Conservation (phyloP, 2,329 filamentous ascomycete genomes). For the Clonostachys rosea region DNA sequence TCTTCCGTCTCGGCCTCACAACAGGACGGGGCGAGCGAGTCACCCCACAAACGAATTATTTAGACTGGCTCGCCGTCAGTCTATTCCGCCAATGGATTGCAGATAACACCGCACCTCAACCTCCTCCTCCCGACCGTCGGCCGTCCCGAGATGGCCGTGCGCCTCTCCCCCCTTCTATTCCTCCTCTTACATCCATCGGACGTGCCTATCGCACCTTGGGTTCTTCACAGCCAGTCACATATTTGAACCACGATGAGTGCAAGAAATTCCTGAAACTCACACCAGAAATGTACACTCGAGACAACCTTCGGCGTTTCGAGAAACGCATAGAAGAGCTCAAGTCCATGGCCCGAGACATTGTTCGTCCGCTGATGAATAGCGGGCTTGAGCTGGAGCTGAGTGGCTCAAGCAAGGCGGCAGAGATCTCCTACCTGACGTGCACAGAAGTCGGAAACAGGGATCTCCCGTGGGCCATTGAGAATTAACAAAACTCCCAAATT, state of each 20-base stretch:
- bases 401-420: slow-evolving; percentile 31
- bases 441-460: slow-evolving; percentile 42
- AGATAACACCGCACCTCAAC: slow-evolving; percentile 77
- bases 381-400: slow-evolving; percentile 73
- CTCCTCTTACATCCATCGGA: slow-evolving; percentile 57
- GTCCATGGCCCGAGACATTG: slow-evolving; percentile 73
- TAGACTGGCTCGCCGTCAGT: slow-evolving; percentile 85
- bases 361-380: slow-evolving; percentile 81
- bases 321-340: slow-evolving; percentile 86
- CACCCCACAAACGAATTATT: slow-evolving; percentile 70
- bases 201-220: slow-evolving; percentile 77
- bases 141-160: slow-evolving; percentile 20
- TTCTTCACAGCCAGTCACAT: slow-evolving; percentile 50
- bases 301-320: slow-evolving; percentile 84
- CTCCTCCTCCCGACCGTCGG: slow-evolving; percentile 17
- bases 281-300: slow-evolving; percentile 77
- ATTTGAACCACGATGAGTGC: slow-evolving; percentile 80
- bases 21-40: slow-evolving; percentile 80
- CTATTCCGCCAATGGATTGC: slow-evolving; percentile 92
- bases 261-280: slow-evolving; percentile 85
- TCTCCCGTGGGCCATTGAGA: slow-evolving; percentile 41
- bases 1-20: slow-evolving; percentile 77
- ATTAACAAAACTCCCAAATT: slow-evolving; percentile 7
- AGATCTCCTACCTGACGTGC: slow-evolving; percentile 46
- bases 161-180: slow-evolving; percentile 28